A percentile compares a stretch with the other conserved stretches of the same genome.
Evolutionary conservation across 805 yeast genomes (phyloP).

Genomic region (Yarrowia bubula): DNA sequence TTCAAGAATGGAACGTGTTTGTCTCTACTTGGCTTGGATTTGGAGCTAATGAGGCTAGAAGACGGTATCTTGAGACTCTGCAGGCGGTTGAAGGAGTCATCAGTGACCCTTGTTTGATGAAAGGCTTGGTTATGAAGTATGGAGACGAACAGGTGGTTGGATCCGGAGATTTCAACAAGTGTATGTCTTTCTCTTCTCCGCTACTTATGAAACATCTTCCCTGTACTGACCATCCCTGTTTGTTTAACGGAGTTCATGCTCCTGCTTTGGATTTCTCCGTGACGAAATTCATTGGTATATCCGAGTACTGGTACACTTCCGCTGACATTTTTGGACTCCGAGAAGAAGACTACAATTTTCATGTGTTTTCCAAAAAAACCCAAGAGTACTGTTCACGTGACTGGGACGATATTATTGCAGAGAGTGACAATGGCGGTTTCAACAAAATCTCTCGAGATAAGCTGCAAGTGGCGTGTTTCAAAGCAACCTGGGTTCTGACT

Average conservation of each 20-base stretch:
- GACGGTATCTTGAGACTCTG: slow-evolving; percentile 52
- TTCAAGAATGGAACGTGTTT: slow-evolving; percentile 68
- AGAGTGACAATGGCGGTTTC: slow-evolving; percentile 55
- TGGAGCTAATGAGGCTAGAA: slow-evolving; percentile 93
- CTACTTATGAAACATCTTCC: slow-evolving; percentile 69
- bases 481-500: slow-evolving; percentile 90
- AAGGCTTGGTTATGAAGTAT: slow-evolving; percentile 45
- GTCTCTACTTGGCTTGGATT: slow-evolving; percentile 97
- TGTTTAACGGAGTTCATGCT: slow-evolving; percentile 93
- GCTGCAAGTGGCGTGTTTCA: slow-evolving; percentile 80
- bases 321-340: slow-evolving; percentile 86
- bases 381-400: slow-evolving; percentile 70
- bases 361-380: slow-evolving; percentile 60
- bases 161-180: slow-evolving; percentile 72
- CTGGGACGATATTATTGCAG: slow-evolving; percentile 58
- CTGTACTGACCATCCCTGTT: slow-evolving; percentile 83
- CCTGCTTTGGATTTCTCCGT: slow-evolving; percentile 77
- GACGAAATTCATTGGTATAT: slow-evolving; percentile 87
- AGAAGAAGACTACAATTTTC: slow-evolving; percentile 75
- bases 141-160: slow-evolving; percentile 51
- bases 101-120: slow-evolving; percentile 80
- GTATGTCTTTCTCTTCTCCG: slow-evolving; percentile 72
- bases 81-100: slow-evolving; percentile 37
- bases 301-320: slow-evolving; percentile 97
- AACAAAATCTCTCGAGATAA: slow-evolving; percentile 52